Evolutionary conservation across 192 early-diverging fungal species (phyloP), one percentile per base, ranked within the genome.

Genomic region (Coemansia sp.): DNA sequence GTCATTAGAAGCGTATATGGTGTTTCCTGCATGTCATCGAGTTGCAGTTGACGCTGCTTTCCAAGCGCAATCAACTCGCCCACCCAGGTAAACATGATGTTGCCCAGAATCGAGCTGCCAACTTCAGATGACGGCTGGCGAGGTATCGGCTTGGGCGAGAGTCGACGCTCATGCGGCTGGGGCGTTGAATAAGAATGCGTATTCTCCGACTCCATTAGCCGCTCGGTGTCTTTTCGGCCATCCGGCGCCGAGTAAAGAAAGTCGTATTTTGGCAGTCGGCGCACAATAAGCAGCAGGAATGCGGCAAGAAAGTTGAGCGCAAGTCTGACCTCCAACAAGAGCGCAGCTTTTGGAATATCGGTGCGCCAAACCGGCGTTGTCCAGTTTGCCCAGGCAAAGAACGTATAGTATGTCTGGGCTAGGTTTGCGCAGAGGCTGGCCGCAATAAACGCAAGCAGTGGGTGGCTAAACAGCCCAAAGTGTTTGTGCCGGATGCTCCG

Each of bases 81-180:
- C 16, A 64, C 51, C 72, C 72, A 75, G 66, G 55, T 29, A 35
- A 75, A 75, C 32, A 69, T 27, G 33, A 28, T 31, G 24, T 60
- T 69, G 14, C 28, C 33, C n/a, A 75, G 25, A 4, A 75, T 53
- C 14, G 72, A 75, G 32, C 48, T 52, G 29, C 66, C 65, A 2
- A 61, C 29, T 25, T 75, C 72, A 19, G 65, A 46, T 1, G 66
- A 75, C 19, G 50, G 61, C 38, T 19, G 22, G n/a, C 30, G 21
- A 16, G 42, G 2, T 32, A 11, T 19, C 4, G 4, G 7, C 6
- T 27, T 25, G 3, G 24, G 5, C 12, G 60, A 52, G 4, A 61
- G 40, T n/a, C 27, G 38, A 24, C 60, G 48, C 9, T 42, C 12
- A 14, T 5, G 42, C 42, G 24, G 10, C 27, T 4, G 28, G 27